Evolutionary conservation across 2,329 filamentous ascomycete genomes (phyloP).

Genomic region (Proliferodiscus dingleyae): DNA sequence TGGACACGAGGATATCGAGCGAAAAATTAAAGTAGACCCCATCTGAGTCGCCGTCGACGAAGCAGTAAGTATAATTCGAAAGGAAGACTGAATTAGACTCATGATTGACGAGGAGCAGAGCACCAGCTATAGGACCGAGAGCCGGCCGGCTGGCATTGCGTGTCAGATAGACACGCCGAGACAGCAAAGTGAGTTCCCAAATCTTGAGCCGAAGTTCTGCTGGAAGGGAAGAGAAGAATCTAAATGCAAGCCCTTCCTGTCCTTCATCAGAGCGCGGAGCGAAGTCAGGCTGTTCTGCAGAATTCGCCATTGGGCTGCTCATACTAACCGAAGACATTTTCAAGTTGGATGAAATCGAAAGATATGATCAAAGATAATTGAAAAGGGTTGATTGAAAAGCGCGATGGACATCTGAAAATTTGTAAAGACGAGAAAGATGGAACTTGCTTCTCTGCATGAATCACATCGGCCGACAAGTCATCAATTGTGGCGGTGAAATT

Average conservation of each 20-base stretch:
- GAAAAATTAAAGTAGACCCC: too few relatives aligned
- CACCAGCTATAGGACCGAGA: too few relatives aligned
- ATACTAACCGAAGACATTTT: neutral
- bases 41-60: too few relatives aligned
- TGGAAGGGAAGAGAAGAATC: slow-evolving; percentile 12
- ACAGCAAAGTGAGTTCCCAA: slow-evolving; percentile 10
- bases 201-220: slow-evolving; percentile 15
- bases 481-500: too few relatives aligned
- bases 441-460: neutral
- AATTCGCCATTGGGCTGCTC: neutral
- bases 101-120: too few relatives aligned
- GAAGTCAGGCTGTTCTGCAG: neutral
- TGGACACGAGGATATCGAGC: too few relatives aligned
- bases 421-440: neutral
- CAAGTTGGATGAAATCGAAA: neutral
- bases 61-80: too few relatives aligned
- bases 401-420: too few relatives aligned
- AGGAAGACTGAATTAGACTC: too few relatives aligned
- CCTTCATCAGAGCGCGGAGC: neutral
- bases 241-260: slow-evolving; percentile 5
- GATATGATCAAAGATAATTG: neutral
- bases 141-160: neutral
- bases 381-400: neutral
- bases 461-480: too few relatives aligned
- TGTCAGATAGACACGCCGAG: slow-evolving; percentile 54